These are phyloP conservation scores for Claviceps capensis DNA, from an alignment of 2,329 filamentous ascomycete species.

Conservation along the genomic window DNA sequence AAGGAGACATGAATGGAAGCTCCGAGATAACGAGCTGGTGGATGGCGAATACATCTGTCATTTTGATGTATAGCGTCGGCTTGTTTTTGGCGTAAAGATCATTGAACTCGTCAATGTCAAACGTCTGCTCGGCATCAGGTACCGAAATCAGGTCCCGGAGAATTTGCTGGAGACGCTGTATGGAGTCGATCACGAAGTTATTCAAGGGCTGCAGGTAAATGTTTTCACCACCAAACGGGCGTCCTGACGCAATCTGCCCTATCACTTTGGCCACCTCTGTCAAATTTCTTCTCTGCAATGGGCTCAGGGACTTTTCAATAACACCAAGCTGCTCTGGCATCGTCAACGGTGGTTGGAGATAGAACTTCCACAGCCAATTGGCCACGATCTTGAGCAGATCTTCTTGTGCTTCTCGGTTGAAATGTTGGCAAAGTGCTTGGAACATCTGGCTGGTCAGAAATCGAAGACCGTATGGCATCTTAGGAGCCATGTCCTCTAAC, in stretches of 20 bases:
- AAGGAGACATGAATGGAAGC: constrained; percentile 61
- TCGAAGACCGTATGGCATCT: constrained; percentile 85
- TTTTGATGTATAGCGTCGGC: constrained; percentile 98
- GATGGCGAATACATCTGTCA: constrained; percentile 92
- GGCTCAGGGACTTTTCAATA: constrained; percentile 75
- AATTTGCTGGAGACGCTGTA: constrained; percentile 64
- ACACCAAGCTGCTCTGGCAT: constrained; percentile 88
- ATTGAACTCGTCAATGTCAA: constrained; percentile 98
- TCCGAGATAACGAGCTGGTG: constrained; percentile 78
- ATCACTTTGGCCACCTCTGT: constrained; percentile 85
- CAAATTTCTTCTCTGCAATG: constrained; percentile 85
- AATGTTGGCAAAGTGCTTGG: constrained; percentile 60
- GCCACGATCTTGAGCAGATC: constrained; percentile 71
- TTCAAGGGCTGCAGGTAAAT: constrained; percentile 93
- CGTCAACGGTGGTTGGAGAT: constrained; percentile 79
- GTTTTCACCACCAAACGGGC: constrained; percentile 85
- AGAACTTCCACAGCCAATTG: constrained; percentile 89
- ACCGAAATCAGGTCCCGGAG: constrained; percentile 70
- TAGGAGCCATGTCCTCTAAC: constrained; percentile 69
- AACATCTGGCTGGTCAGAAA: constrained; percentile 82
- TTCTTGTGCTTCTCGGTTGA: constrained; percentile 65
- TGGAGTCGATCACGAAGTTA: constrained; percentile 74
- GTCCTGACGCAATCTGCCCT: constrained; percentile 74
- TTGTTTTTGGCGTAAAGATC: constrained; percentile 94
- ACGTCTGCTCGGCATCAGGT: constrained; percentile 75